phyloP scores from a whole-genome alignment of 345 rosid species.

The Lepidium africanum region DNA sequence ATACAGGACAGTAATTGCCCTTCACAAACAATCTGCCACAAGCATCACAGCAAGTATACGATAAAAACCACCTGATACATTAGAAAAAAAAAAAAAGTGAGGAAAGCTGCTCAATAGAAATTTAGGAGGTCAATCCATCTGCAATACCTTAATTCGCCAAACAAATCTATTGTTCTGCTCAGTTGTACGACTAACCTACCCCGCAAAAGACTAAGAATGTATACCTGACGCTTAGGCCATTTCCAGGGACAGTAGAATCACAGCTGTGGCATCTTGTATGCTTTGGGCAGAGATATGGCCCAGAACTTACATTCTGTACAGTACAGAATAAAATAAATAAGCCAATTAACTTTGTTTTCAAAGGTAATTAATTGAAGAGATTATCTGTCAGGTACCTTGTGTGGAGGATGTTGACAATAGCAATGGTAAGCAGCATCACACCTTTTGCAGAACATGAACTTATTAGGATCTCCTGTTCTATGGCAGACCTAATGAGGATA shows the following conservation, averaged over 20 bases:
- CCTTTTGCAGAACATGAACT: conserved; percentile 93
- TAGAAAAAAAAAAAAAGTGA: neutral
- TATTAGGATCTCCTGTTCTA: conserved; percentile 96
- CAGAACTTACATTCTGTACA: conserved; percentile 84
- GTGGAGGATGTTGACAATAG: conserved; percentile 98
- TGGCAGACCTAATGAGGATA: conserved; percentile 56
- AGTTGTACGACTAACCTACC: neutral
- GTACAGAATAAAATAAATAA: conserved; percentile 17
- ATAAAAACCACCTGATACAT: conserved; percentile 88
- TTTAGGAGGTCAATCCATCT: neutral
- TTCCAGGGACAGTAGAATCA: conserved; percentile 93
- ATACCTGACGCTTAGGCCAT: conserved; percentile 97
- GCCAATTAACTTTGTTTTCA: neutral
- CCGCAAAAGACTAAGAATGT: neutral
- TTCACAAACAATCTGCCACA: conserved; percentile 99
- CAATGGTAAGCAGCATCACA: conserved; percentile 98
- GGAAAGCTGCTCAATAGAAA: neutral
- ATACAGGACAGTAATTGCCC: conserved; percentile 95
- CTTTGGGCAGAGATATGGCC: conserved; percentile 95
- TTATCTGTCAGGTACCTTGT: conserved; percentile 54
- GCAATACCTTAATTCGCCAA: neutral
- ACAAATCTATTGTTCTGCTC: neutral
- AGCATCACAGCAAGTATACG: conserved; percentile 98
- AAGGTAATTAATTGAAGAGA: conserved; percentile 1
- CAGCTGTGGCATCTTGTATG: conserved; percentile 98